phyloP scores from a whole-genome alignment of 371 early-diverging fungal species.

The Actinomortierella ambigua region DNA sequence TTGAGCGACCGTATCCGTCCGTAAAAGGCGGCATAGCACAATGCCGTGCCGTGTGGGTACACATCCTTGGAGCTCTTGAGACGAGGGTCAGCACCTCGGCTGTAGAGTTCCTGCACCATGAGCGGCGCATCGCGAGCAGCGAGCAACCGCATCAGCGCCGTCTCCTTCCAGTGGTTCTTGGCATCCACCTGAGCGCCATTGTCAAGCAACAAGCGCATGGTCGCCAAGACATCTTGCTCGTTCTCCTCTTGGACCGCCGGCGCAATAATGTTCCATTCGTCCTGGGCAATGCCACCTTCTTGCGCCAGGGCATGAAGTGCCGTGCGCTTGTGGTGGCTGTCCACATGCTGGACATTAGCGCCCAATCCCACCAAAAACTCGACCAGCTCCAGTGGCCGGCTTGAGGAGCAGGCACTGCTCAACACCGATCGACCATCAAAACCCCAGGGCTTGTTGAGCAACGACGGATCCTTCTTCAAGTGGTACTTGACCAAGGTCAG shows the following conservation, averaged over 20 bases:
- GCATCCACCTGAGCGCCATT: conserved; percentile 28
- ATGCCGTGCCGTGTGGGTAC: conserved; percentile 36
- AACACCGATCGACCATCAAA: conserved; percentile 37
- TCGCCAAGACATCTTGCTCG: conserved; percentile 30
- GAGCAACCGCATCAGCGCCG: conserved; percentile 26
- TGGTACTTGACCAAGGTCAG: conserved; percentile 22
- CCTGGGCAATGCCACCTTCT: conserved; percentile 30
- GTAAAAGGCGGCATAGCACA: conserved; percentile 34
- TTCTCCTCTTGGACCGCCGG: conserved; percentile 25
- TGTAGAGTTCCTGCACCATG: conserved; percentile 41
- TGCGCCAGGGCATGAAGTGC: conserved; percentile 33
- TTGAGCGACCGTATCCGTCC: conserved; percentile 37
- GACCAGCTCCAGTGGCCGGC: conserved; percentile 28
- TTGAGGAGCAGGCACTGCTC: conserved; percentile 34
- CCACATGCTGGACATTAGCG: conserved; percentile 25
- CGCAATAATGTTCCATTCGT: conserved; percentile 26
- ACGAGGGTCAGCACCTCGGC: conserved; percentile 34
- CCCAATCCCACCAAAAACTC: conserved; percentile 30
- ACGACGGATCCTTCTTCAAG: conserved; percentile 18
- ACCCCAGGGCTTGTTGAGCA: conserved; percentile 34
- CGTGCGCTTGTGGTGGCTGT: conserved; percentile 29
- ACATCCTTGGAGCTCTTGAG: conserved; percentile 36
- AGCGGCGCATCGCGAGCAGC: conserved; percentile 27
- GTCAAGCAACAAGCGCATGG: conserved; percentile 38
- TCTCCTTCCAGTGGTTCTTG: conserved; percentile 44